A percentile compares a stretch with the other conserved stretches of the same genome.
phyloP scores from a whole-genome alignment of 495 filamentous ascomycete genomes.

The Podospora bellae-mahoneyi region DNA sequence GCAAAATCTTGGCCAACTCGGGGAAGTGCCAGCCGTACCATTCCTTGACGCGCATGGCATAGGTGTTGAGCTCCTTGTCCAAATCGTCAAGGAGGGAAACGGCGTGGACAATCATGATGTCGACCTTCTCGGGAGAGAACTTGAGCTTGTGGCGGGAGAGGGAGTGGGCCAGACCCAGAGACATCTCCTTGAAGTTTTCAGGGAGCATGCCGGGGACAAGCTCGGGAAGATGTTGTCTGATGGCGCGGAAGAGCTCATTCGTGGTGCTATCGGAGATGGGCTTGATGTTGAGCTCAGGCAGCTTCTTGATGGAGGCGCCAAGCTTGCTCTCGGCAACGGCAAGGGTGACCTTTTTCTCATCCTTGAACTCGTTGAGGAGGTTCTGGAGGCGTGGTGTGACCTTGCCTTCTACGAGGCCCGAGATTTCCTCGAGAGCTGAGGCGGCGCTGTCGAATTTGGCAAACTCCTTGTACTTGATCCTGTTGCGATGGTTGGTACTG shows the following conservation, averaged over 20 bases:
- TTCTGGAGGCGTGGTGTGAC: slow-evolving; percentile 84
- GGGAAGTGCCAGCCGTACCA: slow-evolving; percentile 99
- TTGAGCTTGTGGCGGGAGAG: slow-evolving; percentile 98
- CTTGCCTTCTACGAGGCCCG: slow-evolving; percentile 85
- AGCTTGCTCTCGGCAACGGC: slow-evolving; percentile 95
- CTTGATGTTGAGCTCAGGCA: slow-evolving; percentile 79
- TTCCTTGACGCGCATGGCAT: slow-evolving; percentile 98
- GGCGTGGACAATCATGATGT: slow-evolving; percentile 98
- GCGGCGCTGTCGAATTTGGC: slow-evolving; percentile 93
- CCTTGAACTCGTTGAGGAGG: slow-evolving; percentile 85
- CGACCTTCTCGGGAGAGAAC: slow-evolving; percentile 98
- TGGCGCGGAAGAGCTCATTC: slow-evolving; percentile 84
- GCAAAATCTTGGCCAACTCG: slow-evolving; percentile 92
- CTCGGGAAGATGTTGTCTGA: slow-evolving; percentile 84
- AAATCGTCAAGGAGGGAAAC: slow-evolving; percentile 91
- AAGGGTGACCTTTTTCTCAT: slow-evolving; percentile 94
- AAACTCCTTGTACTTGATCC: slow-evolving; percentile 93
- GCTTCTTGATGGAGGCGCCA: slow-evolving; percentile 86
- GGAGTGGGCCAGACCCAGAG: slow-evolving; percentile 91
- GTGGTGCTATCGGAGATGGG: slow-evolving; percentile 84
- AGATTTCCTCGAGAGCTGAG: slow-evolving; percentile 79
- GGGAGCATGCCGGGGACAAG: slow-evolving; percentile 86
- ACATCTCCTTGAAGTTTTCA: slow-evolving; percentile 85
- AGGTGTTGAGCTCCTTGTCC: slow-evolving; percentile 98
- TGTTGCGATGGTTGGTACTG: slow-evolving; percentile 35